Evolutionary conservation across 441 rosid genomes (phyloP).

Genomic region (Hura crepitans): DNA sequence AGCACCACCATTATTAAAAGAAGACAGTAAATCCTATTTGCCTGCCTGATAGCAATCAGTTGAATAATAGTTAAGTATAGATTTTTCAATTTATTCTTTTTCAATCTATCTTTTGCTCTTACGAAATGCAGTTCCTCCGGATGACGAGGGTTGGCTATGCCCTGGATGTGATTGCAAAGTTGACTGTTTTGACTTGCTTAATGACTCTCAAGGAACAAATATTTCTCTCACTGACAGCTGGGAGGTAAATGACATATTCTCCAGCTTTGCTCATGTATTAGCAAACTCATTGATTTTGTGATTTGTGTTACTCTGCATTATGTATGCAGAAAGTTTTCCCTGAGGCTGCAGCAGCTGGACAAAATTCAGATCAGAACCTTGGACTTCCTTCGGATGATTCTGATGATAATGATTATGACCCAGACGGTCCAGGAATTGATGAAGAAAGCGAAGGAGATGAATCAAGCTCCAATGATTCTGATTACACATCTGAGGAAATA

Average conservation of each 20-base stretch:
- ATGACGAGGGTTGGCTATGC: conserved; percentile 93
- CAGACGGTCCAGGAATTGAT: conserved; percentile 40
- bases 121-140: conserved; percentile 77
- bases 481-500: conserved; percentile 52
- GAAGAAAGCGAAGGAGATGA: conserved; percentile 45
- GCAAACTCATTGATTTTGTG: conserved; percentile 11
- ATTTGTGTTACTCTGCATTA: conserved; percentile 21
- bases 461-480: conserved; percentile 61
- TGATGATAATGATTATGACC: conserved; percentile 80
- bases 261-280: background rate
- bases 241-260: conserved; percentile 54
- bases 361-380: conserved; percentile 46
- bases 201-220: conserved; percentile 67
- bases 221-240: conserved; percentile 61
- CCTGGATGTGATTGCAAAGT: conserved; percentile 93
- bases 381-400: conserved; percentile 87
- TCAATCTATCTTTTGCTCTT: conserved; percentile 13
- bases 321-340: conserved; percentile 79
- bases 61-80: conserved; percentile 13
- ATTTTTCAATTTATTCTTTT: conserved; percentile 13
- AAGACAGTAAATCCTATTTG: conserved; percentile 65
- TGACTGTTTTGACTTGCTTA: conserved; percentile 67
- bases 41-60: conserved; percentile 24
- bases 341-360: conserved; percentile 60
- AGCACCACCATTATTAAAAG: conserved; percentile 75